Percentiles rank a stretch among this genome's conserved stretches.
Conservation (phyloP, 177 flowering plant species). For the Vitis hybrid region DNA sequence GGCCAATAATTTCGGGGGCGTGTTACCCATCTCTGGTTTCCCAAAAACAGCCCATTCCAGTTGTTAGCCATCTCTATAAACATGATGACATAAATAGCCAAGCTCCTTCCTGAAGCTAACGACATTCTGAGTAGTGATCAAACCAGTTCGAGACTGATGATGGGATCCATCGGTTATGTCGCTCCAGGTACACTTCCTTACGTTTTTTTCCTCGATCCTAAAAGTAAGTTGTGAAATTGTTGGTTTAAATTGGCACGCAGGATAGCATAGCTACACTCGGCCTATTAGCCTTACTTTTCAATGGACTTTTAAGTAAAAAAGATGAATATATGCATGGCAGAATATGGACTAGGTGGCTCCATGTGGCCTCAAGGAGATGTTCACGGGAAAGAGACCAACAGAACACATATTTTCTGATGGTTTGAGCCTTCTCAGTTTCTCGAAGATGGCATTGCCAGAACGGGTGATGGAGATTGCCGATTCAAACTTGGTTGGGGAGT, state of each 20-base stretch:
- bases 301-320: background rate
- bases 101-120: background rate
- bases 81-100: too few relatives aligned
- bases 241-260: background rate
- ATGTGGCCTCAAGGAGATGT: constrained; percentile 13
- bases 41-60: too few relatives aligned
- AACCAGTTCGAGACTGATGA: background rate
- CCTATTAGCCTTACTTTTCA: too few relatives aligned
- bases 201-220: too few relatives aligned
- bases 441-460: background rate
- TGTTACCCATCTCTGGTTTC: too few relatives aligned
- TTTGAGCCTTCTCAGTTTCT: constrained; percentile 1
- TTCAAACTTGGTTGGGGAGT: background rate
- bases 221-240: background rate
- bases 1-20: background rate
- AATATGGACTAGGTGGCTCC: constrained; percentile 12
- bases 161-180: constrained; percentile 6
- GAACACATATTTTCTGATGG: constrained; percentile 4
- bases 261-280: too few relatives aligned
- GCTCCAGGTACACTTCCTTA: constrained; percentile 7
- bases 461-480: constrained; percentile 5
- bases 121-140: background rate
- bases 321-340: background rate
- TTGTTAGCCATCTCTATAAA: too few relatives aligned
- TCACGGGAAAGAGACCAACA: constrained; percentile 20